A percentile compares a stretch with the other conserved stretches of the same genome.
Evolutionary conservation across 2,329 filamentous ascomycete genomes (phyloP).

Genomic region (Phaeophleospora eucalypticola): DNA sequence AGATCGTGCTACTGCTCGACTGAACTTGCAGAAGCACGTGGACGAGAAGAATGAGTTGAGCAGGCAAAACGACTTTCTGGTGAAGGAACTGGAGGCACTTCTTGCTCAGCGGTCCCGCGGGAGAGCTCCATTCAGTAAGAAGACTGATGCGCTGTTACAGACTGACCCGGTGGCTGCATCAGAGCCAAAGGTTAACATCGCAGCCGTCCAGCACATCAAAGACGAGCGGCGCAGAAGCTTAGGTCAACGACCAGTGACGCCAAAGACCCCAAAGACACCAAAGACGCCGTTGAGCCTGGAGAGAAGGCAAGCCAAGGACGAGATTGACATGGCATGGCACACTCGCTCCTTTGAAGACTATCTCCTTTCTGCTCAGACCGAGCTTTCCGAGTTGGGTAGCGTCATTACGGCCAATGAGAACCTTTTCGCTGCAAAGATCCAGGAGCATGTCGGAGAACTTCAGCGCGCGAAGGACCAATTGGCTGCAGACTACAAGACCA

Average conservation of each 20-base stretch:
- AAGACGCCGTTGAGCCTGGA: slow-evolving; percentile 18
- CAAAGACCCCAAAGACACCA: slow-evolving; percentile 1
- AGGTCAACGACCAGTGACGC: slow-evolving; percentile 9
- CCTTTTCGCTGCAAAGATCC: slow-evolving; percentile 34
- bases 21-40: slow-evolving; percentile 20
- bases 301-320: slow-evolving; percentile 15
- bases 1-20: slow-evolving; percentile 21
- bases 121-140: slow-evolving; percentile 7
- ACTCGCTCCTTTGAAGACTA: slow-evolving; percentile 35
- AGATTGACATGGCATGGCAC: slow-evolving; percentile 19
- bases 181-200: slow-evolving; percentile 16
- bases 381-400: slow-evolving; percentile 33
- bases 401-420: slow-evolving; percentile 34
- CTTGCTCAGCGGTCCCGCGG: slow-evolving; percentile 18
- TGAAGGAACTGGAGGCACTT: slow-evolving; percentile 27
- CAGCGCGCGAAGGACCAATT: slow-evolving; percentile 34
- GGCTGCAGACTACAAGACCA: slow-evolving; percentile 31
- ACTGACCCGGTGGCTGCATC: slow-evolving; percentile 15
- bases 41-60: slow-evolving; percentile 28
- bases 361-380: slow-evolving; percentile 30
- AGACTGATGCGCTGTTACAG: slow-evolving; percentile 22
- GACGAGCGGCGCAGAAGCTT: slow-evolving; percentile 10
- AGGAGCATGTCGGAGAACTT: slow-evolving; percentile 35
- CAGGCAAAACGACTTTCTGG: slow-evolving; percentile 27
- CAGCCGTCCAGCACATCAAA: slow-evolving; percentile 11